A percentile compares a stretch with the other conserved stretches of the same genome.
Conservation (phyloP, 1,284 basidiomycete species). For the Salmacisia buchloeana region DNA sequence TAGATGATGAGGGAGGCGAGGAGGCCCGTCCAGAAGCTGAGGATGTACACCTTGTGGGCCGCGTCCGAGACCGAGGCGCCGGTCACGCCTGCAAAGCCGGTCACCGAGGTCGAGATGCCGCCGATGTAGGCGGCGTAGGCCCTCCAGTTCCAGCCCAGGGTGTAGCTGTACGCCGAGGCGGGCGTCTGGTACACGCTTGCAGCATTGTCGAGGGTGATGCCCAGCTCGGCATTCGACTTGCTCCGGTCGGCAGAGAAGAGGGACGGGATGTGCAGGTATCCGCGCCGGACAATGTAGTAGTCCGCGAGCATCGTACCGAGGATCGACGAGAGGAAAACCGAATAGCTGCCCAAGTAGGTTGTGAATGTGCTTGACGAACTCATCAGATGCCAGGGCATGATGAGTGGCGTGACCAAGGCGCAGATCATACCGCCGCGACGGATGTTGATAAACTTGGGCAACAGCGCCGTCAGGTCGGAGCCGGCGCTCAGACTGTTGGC, state of each 20-base stretch:
- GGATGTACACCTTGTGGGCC: conserved; percentile 45
- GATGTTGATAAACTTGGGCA: conserved; percentile 74
- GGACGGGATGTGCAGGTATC: conserved; percentile 67
- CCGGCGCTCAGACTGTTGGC: conserved; percentile 80
- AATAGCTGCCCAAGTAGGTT: conserved; percentile 71
- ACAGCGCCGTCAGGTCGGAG: conserved; percentile 72
- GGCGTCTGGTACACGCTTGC: conserved; percentile 45
- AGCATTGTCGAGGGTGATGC: conserved; percentile 5
- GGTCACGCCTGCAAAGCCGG: conserved; percentile 61
- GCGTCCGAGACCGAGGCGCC: conserved; percentile 37
- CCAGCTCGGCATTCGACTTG: conserved; percentile 11
- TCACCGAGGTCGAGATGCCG: conserved; percentile 75
- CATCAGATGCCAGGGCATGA: conserved; percentile 66
- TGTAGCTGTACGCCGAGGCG: conserved; percentile 71
- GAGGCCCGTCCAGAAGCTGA: conserved; percentile 50
- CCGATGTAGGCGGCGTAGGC: conserved; percentile 67
- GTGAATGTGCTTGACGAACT: conserved; percentile 71
- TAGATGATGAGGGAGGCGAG: conserved; percentile 43
- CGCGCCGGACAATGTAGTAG: conserved; percentile 71
- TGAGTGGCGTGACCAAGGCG: conserved; percentile 63
- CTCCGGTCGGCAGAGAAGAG: conserved; percentile 58
- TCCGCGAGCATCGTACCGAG: conserved; percentile 54
- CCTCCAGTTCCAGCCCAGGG: conserved; percentile 60
- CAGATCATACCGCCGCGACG: conserved; percentile 74
- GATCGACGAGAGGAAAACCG: conserved; percentile 51